Conservation (phyloP, 306 rosid species). For the Fragaria ananassa region DNA sequence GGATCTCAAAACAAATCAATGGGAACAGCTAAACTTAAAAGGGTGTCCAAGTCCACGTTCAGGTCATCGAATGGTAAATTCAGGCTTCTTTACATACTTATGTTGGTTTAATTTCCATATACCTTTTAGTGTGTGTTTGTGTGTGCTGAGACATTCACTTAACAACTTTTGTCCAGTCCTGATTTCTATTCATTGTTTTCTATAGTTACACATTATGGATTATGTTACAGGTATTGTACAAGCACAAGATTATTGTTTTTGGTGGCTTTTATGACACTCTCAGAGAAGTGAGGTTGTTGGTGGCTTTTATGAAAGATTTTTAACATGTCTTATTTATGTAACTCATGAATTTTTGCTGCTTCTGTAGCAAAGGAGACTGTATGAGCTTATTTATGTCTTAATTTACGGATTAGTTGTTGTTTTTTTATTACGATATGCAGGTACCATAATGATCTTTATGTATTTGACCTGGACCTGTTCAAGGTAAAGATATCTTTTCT, state of each 20-base stretch:
- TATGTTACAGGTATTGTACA: slow-evolving; percentile 79
- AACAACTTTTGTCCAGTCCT: neutral
- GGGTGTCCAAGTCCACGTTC: slow-evolving; percentile 97
- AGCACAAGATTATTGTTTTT: slow-evolving; percentile 94
- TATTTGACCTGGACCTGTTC: slow-evolving; percentile 90
- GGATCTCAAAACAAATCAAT: slow-evolving; percentile 92
- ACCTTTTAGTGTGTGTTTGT: neutral
- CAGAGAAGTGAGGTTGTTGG: slow-evolving; percentile 98
- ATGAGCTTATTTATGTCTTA: neutral
- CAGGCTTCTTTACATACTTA: slow-evolving; percentile 19
- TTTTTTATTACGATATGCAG: slow-evolving; percentile 41
- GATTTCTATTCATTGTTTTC: neutral
- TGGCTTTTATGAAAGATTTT: slow-evolving; percentile 24
- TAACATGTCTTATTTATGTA: slow-evolving; percentile 12
- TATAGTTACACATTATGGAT: slow-evolving; percentile 12
- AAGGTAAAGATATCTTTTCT: slow-evolving; percentile 53
- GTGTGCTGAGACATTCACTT: neutral
- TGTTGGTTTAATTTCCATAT: neutral
- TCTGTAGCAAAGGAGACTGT: neutral
- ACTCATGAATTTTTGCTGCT: neutral
- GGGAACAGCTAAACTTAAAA: slow-evolving; percentile 91
- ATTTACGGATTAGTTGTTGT: neutral
- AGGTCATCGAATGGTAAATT: slow-evolving; percentile 94
- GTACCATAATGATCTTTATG: slow-evolving; percentile 84
- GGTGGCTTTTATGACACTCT: slow-evolving; percentile 99